Conservation (phyloP, 192 early-diverging fungal species). For the Anaeromyces robustus region DNA sequence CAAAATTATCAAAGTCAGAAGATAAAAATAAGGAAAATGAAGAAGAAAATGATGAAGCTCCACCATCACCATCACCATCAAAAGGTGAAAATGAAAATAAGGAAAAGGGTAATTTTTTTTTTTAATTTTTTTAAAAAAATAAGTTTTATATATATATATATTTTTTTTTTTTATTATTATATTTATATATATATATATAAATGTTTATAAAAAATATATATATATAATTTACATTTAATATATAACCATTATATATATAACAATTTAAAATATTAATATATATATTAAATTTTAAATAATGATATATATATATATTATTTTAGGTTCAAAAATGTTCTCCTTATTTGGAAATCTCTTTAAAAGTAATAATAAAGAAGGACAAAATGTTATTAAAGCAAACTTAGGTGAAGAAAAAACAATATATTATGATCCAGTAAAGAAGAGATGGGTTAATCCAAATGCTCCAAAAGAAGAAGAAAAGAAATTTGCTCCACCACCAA, state of each 20-base stretch:
- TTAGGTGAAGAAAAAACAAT: conserved; percentile 69
- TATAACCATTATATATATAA: no score
- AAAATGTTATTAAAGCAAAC: conserved; percentile 57
- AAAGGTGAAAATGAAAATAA: conserved; percentile 2
- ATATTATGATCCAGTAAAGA: conserved; percentile 71
- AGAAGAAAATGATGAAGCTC: conserved; percentile 6
- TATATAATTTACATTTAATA: no score
- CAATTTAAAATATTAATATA: no score
- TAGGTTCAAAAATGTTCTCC: conserved; percentile 9
- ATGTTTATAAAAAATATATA: no score
- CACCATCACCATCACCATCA: neutral
- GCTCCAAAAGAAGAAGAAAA: conserved; percentile 25
- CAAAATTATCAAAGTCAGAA: conserved; percentile 15
- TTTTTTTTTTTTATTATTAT: neutral
- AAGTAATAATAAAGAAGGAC: conserved; percentile 11
- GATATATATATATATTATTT: conserved; percentile 6
- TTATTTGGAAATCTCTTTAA: conserved; percentile 18
- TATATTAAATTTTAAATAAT: neutral
- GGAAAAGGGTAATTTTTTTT: conserved; percentile 4
- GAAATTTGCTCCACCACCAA: conserved; percentile 7
- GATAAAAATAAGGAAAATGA: conserved; percentile 3
- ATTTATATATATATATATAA: neutral
- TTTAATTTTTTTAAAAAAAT: no score
- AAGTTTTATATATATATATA: neutral
- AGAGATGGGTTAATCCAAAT: conserved; percentile 66